These are phyloP conservation scores for Xerocomellus chrysenteron DNA, from an alignment of 768 basidiomycete species.

Conservation along the genomic window DNA sequence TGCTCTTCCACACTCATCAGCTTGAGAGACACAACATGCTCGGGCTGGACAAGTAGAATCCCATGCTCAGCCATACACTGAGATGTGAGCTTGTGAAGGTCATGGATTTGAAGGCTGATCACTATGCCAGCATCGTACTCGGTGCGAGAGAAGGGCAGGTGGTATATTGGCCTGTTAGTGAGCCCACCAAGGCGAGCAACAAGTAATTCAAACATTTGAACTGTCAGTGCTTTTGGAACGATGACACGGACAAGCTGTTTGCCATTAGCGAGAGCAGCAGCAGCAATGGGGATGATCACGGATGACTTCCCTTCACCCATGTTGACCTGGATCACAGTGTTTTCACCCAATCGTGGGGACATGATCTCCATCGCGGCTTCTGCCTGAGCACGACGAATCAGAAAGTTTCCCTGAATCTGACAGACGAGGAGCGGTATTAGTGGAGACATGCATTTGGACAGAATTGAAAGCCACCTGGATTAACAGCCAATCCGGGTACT, in stretches of 20 bases:
- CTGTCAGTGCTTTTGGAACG: constrained; percentile 41
- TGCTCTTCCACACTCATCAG: constrained; percentile 40
- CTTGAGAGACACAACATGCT: constrained; percentile 49
- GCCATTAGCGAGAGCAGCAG: constrained; percentile 41
- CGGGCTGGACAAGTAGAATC: constrained; percentile 46
- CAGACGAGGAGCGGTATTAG: constrained; percentile 30
- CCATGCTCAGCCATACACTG: constrained; percentile 38
- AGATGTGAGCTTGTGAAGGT: constrained; percentile 32
- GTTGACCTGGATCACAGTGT: constrained; percentile 45
- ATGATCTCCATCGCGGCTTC: constrained; percentile 45
- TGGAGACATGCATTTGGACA: not conserved
- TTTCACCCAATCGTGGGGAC: constrained; percentile 31
- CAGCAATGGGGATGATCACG: constrained; percentile 43
- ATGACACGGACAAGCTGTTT: constrained; percentile 43
- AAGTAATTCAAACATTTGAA: constrained; percentile 46
- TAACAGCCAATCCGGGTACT: not conserved
- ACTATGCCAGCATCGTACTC: too few species aligned
- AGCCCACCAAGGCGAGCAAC: constrained; percentile 40
- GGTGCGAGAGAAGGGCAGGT: constrained; percentile 46
- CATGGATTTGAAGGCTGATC: constrained; percentile 9
- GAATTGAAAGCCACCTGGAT: not conserved
- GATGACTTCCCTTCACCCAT: constrained; percentile 57
- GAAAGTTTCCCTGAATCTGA: not conserved
- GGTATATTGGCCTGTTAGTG: constrained; percentile 43
- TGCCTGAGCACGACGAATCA: not conserved